Evolutionary conservation across 1,284 basidiomycete genomes (phyloP).

Genomic region (Trichosporon coremiiforme): DNA sequence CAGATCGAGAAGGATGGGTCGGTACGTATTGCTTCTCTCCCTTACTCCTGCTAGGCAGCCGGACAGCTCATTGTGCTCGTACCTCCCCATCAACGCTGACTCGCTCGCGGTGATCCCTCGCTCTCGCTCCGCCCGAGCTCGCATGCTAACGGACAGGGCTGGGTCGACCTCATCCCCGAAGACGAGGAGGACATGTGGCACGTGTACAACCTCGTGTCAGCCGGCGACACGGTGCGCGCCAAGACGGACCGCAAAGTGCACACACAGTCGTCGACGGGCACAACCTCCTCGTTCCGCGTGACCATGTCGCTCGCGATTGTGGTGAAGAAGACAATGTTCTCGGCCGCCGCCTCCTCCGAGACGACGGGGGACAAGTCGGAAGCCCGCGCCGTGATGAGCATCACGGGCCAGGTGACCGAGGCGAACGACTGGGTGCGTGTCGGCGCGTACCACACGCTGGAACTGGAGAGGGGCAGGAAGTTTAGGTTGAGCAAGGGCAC

Average conservation of each 20-base stretch:
- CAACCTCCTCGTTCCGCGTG: conserved; percentile 86
- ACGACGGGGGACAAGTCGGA: conserved; percentile 56
- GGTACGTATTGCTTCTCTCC: neutral
- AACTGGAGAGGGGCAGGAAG: conserved; percentile 67
- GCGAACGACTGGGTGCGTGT: conserved; percentile 92
- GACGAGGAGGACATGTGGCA: conserved; percentile 99
- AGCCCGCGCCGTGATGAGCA: conserved; percentile 69
- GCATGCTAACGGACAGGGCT: conserved; percentile 62
- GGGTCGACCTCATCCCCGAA: conserved; percentile 86
- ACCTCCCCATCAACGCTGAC: too few species aligned
- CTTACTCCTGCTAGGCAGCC: too few species aligned
- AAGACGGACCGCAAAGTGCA: conserved; percentile 76
- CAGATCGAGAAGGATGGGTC: conserved; percentile 12
- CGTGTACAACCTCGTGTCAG: conserved; percentile 93
- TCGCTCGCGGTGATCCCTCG: neutral
- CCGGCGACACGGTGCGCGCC: conserved; percentile 86
- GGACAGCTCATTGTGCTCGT: too few species aligned
- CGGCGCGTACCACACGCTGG: conserved; percentile 93
- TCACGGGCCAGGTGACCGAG: conserved; percentile 82
- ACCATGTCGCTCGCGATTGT: conserved; percentile 80
- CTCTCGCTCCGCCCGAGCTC: neutral
- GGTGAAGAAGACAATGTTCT: conserved; percentile 71
- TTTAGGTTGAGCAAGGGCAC: conserved; percentile 84
- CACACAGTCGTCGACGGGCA: conserved; percentile 84
- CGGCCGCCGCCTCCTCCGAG: conserved; percentile 63